These are phyloP conservation scores for Penicillium sp. DNA, from an alignment of 2,329 filamentous ascomycete species.

Conservation along the genomic window DNA sequence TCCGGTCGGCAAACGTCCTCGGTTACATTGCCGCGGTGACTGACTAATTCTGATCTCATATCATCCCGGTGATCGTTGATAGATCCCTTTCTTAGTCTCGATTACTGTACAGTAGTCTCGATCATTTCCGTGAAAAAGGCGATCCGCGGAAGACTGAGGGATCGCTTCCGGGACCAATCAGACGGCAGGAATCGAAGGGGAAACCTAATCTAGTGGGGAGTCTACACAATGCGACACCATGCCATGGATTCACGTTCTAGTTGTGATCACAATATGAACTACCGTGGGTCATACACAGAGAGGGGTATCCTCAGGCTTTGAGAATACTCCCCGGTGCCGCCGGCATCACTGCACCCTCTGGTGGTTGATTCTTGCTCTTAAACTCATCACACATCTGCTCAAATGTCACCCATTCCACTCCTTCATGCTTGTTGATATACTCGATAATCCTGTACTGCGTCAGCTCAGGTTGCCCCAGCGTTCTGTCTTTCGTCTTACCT, in stretches of 20 bases:
- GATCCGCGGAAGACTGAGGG: background rate
- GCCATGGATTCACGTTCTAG: background rate
- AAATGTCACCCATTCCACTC: slow-evolving; percentile 54
- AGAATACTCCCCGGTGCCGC: slow-evolving; percentile 4
- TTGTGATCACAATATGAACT: background rate
- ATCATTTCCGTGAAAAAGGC: background rate
- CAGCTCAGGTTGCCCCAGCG: background rate
- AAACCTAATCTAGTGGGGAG: slow-evolving; percentile 6
- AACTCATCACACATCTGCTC: slow-evolving; percentile 73
- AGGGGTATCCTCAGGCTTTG: background rate
- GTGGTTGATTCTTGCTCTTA: slow-evolving; percentile 48
- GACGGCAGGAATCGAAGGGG: background rate
- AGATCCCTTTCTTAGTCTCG: background rate
- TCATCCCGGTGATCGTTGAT: no score
- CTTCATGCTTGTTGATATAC: slow-evolving; percentile 64
- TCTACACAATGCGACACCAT: background rate
- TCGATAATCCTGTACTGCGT: slow-evolving; percentile 57
- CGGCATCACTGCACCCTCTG: slow-evolving; percentile 28
- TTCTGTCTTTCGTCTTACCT: slow-evolving; percentile 44
- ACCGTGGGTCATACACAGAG: no score
- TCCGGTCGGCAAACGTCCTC: background rate
- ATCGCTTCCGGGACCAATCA: background rate
- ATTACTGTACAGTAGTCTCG: background rate
- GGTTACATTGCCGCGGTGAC: background rate
- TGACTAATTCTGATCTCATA: no score